Evolutionary conservation across 2,329 filamentous ascomycete species (phyloP).

Genomic region (Aspergillus neoniger): DNA sequence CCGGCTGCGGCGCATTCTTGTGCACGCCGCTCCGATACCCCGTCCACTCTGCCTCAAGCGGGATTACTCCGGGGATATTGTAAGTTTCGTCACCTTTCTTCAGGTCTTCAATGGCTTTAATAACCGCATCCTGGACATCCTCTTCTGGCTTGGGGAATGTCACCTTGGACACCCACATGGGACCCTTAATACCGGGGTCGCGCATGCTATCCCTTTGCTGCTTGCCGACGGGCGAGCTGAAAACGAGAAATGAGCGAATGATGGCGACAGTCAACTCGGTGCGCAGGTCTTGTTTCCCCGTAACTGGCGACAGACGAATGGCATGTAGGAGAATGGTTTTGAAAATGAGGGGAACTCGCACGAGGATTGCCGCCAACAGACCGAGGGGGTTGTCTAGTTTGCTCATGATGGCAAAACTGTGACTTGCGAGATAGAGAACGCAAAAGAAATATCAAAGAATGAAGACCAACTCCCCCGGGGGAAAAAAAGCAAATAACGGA

Average conservation of each 20-base stretch:
- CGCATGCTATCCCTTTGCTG: conserved; percentile 64
- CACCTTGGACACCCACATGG: conserved; percentile 77
- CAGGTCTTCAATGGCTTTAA: conserved; percentile 42
- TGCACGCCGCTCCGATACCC: conserved; percentile 44
- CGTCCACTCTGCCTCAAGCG: conserved; percentile 51
- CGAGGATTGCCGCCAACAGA: conserved; percentile 41
- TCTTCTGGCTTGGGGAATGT: conserved; percentile 60
- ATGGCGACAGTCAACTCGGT: conserved; percentile 73
- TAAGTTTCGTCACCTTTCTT: conserved; percentile 43
- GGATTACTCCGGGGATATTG: conserved; percentile 35
- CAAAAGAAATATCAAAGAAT: background rate
- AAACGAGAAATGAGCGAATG: conserved; percentile 65
- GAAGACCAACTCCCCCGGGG: too few relatives aligned
- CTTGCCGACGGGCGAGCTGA: conserved; percentile 57
- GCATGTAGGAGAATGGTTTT: conserved; percentile 46
- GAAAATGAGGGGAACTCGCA: conserved; percentile 45
- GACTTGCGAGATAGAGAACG: background rate
- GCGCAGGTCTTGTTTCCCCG: conserved; percentile 75
- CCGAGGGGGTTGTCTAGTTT: conserved; percentile 24
- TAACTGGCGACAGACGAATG: conserved; percentile 68
- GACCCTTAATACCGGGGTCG: conserved; percentile 71
- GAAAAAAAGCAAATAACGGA: background rate
- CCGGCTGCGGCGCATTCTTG: conserved; percentile 40
- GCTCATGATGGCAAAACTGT: conserved; percentile 25
- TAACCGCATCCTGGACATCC: conserved; percentile 43